phyloP scores from a whole-genome alignment of 768 basidiomycete genomes.

The Termitomyces sp. region DNA sequence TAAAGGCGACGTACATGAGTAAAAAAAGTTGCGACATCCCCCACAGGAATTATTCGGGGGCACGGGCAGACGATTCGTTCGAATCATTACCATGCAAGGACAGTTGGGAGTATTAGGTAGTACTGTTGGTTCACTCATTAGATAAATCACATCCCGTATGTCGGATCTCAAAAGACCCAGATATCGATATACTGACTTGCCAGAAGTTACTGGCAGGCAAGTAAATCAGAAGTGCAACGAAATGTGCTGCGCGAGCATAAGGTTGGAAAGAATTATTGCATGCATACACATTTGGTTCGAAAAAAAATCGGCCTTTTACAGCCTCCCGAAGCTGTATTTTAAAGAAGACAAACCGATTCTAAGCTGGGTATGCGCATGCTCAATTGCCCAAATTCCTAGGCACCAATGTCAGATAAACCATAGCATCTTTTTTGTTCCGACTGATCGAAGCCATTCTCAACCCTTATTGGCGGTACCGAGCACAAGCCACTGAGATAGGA shows the following conservation, averaged over 20 bases:
- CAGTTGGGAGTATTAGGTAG: not conserved
- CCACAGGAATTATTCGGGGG: conserved; percentile 19
- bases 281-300: conserved; percentile 4
- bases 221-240: conserved; percentile 12
- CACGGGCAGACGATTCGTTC: not conserved
- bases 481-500: conserved; percentile 4
- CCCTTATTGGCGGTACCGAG: conserved; percentile 10
- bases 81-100: not conserved
- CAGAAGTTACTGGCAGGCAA: conserved; percentile 14
- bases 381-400: conserved; percentile 8
- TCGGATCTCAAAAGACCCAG: conserved; percentile 2
- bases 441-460: not conserved
- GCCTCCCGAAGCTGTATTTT: not conserved
- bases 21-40: conserved; percentile 7
- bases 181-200: not conserved
- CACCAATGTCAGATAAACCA: conserved; percentile 2
- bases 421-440: not conserved
- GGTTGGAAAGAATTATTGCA: not conserved
- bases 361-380: not conserved
- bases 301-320: not conserved
- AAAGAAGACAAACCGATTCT: not conserved
- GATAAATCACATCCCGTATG: not conserved
- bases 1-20: conserved; percentile 12
- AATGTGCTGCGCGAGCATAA: not conserved
- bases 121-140: not conserved